Evolutionary conservation across 202 grass and related monocot genomes (phyloP), one percentile per base, ranked within the genome.

Genomic region (Eragrostis tef): DNA sequence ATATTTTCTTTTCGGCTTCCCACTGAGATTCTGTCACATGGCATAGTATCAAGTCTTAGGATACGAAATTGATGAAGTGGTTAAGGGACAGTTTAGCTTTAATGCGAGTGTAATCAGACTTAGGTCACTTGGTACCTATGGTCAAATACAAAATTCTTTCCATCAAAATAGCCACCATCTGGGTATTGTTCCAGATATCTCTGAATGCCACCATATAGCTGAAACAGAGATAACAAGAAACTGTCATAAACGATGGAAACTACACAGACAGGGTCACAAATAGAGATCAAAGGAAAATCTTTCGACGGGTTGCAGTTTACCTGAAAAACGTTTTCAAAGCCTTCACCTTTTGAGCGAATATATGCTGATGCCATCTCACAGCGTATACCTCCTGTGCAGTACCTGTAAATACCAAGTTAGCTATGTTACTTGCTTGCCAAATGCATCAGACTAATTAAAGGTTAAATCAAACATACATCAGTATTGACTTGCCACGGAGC

Each of bases 61-160:
- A 50, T 67, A 50, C 36, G 44, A 77, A 76, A 75, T 39, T 4
- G 19, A 75, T 42, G 44, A 56, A 73, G 27, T 22, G 11, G 43
- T 51, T 21, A 77, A 67, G 22, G 47, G 41, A 78, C 71, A 49
- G 20, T 84, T 53, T 39, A 66, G 29, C 11, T 79, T n/a, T 13
- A 31, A 74, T 10, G 31, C 66, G 44, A 42, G 0, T 21, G 13
- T 65, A 44, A 44, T 50, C 43, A 78, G 6, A 26, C 1, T 61
- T n/a, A n/a, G n/a, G n/a, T n/a, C n/a, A 26, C 27, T 12, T 13
- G 22, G 15, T 51, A 91, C 96, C 93, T 94, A 58, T 99, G 92
- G 83, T 95, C 92, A 70, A 88, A 99, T 83, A 99, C 96, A 90
- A 98, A 98, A 88, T 95, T 98, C 85, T 95, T 98, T 75, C 96